Evolutionary conservation across 768 basidiomycete genomes (phyloP).

Genomic region (Suillus variegatus): DNA sequence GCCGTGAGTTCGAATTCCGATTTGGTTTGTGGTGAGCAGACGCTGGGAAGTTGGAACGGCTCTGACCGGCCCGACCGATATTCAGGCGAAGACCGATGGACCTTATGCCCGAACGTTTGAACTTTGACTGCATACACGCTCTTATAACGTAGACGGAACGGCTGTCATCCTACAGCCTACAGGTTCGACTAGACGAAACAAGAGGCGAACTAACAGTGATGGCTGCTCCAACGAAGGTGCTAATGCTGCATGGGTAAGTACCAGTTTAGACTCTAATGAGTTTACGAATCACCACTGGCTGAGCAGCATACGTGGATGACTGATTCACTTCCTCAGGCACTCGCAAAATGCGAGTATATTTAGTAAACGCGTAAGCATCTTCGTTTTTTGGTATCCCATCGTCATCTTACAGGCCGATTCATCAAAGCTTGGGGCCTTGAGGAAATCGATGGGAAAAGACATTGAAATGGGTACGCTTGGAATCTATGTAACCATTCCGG

Average conservation of each 20-base stretch:
- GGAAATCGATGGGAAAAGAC: conserved; percentile 65
- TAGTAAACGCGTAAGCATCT: conserved; percentile 61
- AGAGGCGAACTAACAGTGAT: conserved; percentile 11
- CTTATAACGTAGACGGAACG: not conserved
- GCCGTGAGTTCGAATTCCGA: not conserved
- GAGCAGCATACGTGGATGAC: conserved; percentile 6
- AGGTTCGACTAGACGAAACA: not conserved
- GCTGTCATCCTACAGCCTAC: not conserved
- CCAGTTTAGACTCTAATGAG: not conserved
- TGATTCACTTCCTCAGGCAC: conserved; percentile 43
- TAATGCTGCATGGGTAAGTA: conserved; percentile 48
- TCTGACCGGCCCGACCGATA: not conserved
- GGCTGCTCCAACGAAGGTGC: conserved; percentile 34
- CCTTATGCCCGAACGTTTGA: not conserved
- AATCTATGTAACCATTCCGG: not conserved
- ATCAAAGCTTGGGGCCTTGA: conserved; percentile 65
- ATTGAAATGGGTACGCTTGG: conserved; percentile 59
- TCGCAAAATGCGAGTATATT: conserved; percentile 72
- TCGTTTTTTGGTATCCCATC: not conserved
- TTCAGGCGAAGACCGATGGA: no score
- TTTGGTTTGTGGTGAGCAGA: not conserved
- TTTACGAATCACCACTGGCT: not conserved
- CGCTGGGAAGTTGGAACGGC: not conserved
- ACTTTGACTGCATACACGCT: not conserved
- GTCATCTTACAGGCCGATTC: not conserved